These are phyloP conservation scores for Tolypocladium amazonense DNA, from an alignment of 2,329 filamentous ascomycete species.

Conservation along the genomic window DNA sequence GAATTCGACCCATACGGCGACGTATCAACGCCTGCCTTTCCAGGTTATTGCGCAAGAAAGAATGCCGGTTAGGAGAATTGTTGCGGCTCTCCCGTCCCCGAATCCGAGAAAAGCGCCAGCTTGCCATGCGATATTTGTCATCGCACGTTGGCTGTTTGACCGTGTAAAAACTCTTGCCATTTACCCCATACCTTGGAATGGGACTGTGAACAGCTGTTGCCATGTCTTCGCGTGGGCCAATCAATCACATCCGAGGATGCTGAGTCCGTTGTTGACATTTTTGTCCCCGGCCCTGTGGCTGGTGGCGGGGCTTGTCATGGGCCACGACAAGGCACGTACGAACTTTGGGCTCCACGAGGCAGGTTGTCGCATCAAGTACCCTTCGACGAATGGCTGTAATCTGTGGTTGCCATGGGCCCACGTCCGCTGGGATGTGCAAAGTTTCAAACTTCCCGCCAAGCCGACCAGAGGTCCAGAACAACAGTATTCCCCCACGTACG, in stretches of 20 bases:
- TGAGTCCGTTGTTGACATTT: neutral
- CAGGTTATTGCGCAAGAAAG: too few relatives aligned
- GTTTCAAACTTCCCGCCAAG: neutral
- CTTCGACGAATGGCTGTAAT: neutral
- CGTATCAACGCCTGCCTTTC: neutral
- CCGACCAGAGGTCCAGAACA: neutral
- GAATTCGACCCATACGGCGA: neutral
- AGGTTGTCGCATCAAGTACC: too few relatives aligned
- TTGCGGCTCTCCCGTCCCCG: neutral
- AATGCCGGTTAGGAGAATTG: neutral
- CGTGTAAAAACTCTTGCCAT: too few relatives aligned
- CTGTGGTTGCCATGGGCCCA: neutral
- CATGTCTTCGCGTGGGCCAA: neutral
- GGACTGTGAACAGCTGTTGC: neutral
- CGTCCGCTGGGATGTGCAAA: neutral
- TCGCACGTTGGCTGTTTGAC: too few relatives aligned
- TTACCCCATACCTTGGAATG: too few relatives aligned
- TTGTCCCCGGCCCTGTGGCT: neutral
- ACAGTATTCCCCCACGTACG: too few relatives aligned
- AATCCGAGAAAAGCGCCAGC: too few relatives aligned
- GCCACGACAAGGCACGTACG: neutral
- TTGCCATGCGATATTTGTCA: neutral
- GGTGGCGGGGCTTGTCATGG: neutral
- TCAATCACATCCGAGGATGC: too few relatives aligned
- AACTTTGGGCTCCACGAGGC: neutral